phyloP scores from a whole-genome alignment of 2,329 filamentous ascomycete genomes.

The Zelopaecilomyces penicillatus region DNA sequence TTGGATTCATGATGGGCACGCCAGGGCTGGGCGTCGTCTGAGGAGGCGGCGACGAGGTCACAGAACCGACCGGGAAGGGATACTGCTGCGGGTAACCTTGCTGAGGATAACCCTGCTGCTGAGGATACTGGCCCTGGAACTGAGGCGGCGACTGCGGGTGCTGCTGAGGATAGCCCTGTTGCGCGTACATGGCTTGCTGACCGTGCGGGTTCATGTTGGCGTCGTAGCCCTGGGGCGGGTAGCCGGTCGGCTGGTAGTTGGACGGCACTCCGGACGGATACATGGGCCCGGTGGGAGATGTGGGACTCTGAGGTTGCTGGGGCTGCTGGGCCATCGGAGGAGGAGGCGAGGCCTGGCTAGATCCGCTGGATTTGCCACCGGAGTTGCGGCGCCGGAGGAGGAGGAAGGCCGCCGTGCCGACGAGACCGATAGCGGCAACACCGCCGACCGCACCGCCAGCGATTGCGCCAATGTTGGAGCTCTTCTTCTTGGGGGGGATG shows the following conservation, averaged over 20 bases:
- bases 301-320: constrained; percentile 12
- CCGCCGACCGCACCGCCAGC: constrained; percentile 40
- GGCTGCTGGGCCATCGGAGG: background rate
- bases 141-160: constrained; percentile 1
- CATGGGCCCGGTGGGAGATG: constrained; percentile 13
- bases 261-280: constrained; percentile 22
- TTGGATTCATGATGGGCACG: constrained; percentile 2
- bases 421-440: constrained; percentile 31
- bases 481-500: constrained; percentile 8
- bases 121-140: background rate
- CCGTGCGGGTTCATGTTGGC: constrained; percentile 9
- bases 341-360: constrained; percentile 12
- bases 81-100: constrained; percentile 15
- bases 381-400: constrained; percentile 21
- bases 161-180: constrained; percentile 6
- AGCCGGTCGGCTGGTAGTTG: constrained; percentile 13
- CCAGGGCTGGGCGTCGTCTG: constrained; percentile 23
- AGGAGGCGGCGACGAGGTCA: constrained; percentile 18
- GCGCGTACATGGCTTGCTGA: constrained; percentile 3
- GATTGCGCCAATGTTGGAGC: constrained; percentile 33
- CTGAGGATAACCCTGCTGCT: constrained; percentile 7
- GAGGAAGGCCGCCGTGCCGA: constrained; percentile 32
- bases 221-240: constrained; percentile 18
- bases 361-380: constrained; percentile 8
- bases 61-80: constrained; percentile 10